phyloP scores from a whole-genome alignment of 2,329 filamentous ascomycete species.

The Fusarium ambrosium region DNA sequence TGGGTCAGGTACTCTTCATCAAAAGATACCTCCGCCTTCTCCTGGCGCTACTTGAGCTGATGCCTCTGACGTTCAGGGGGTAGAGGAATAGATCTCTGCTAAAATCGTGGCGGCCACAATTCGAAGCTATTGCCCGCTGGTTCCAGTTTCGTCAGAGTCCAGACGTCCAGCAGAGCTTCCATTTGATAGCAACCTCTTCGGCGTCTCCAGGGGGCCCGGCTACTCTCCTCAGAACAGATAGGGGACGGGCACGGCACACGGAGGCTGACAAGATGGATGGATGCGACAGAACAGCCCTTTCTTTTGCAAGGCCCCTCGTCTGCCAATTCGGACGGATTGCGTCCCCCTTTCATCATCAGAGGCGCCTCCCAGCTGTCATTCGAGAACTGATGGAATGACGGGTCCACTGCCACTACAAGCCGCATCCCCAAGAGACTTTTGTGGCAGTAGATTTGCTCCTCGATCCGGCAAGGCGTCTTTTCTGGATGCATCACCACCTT shows the following conservation, averaged over 20 bases:
- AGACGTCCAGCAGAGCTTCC: constrained; percentile 17
- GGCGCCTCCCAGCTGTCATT: constrained; percentile 27
- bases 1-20: constrained; percentile 14
- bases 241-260: background rate
- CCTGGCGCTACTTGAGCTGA: background rate
- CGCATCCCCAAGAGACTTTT: constrained; percentile 19
- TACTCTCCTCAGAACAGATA: background rate
- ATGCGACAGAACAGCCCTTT: constrained; percentile 1
- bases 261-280: constrained; percentile 16
- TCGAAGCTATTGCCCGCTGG: constrained; percentile 20
- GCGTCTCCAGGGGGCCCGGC: background rate
- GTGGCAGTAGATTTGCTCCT: constrained; percentile 17
- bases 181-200: constrained; percentile 7
- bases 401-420: constrained; percentile 27
- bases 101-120: constrained; percentile 19
- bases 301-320: constrained; percentile 16
- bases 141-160: constrained; percentile 15
- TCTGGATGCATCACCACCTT: constrained; percentile 33
- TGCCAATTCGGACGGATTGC: constrained; percentile 21
- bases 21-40: background rate
- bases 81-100: constrained; percentile 20
- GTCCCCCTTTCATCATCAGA: constrained; percentile 19
- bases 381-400: constrained; percentile 38
- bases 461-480: constrained; percentile 29
- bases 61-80: constrained; percentile 20